Base-by-base conservation (phyloP, 768 basidiomycete species). In the Mycena haematopus region DNA sequence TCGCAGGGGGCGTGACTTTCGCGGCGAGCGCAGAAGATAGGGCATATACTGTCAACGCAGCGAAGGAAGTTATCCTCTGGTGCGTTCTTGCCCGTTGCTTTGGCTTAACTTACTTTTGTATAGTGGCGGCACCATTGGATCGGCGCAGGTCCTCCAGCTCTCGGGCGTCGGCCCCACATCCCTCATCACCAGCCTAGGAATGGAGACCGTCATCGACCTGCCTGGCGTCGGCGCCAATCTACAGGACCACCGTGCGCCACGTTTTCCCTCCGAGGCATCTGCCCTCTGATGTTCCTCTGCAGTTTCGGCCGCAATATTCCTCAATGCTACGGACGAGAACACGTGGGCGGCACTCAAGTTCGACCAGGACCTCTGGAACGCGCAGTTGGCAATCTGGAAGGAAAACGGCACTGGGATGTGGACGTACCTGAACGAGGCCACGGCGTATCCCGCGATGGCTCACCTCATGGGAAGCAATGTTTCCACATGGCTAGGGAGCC, bases 341-440 rank as follows among this genome's bases (percentile, higher is more conserved):
- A 67, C 66, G 1, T 67, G 66, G 66, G 66, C 62, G 1, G 56
- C 50, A 27, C 62, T 67, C 46, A 67, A 61, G 24, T 36, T 19
- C 50, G 58, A 58, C 56, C 35, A 61, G 42, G 22, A 22, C 9
- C 56, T 67, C 3, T 64, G 59, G 62, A 52, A 60, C 44, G 33
- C 61, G n/a, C 62, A 67, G 52, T 55, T 67, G 15, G 66, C 58
- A n/a, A 61, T 67, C 42, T 67, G 66, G 66, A 38, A 24, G 13
- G 21, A 35, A 42, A 61, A 63, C 29, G 66, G 66, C 10, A 67
- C 66, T 1, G 66, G 66, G 6, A 61, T 67, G 66, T 67, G 66
- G 66, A 67, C 62, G 38, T 67, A 67, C 46, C 58, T 45, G 66
- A 67, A 67, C 62, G 66, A 67, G 49, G 66, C 66, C 6, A 61